Conservation (phyloP, 2,329 filamentous ascomycete species). For the Calonectria crousiana region DNA sequence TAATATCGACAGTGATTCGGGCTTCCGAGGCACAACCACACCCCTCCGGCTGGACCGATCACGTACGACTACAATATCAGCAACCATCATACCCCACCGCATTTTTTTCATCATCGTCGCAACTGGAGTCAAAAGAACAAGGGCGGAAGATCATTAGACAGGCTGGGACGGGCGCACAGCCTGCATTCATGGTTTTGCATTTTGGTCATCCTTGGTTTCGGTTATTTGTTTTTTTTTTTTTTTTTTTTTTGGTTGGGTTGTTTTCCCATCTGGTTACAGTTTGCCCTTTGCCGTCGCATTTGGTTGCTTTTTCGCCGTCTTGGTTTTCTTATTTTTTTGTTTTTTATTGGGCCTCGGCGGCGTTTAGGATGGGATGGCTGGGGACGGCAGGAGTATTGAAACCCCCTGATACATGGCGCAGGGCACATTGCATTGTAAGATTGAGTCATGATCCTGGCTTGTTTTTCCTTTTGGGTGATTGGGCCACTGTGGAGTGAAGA, state of each 20-base stretch:
- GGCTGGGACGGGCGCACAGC: constrained; percentile 24
- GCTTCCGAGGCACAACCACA: constrained; percentile 20
- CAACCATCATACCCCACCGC: constrained; percentile 9
- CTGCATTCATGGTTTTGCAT: constrained; percentile 26
- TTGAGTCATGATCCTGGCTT: constrained; percentile 27
- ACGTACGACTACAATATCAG: constrained; percentile 7
- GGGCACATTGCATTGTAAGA: constrained; percentile 33
- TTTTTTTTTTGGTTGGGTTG: constrained; percentile 12
- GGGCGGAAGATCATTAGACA: constrained; percentile 18
- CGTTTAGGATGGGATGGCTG: constrained; percentile 32
- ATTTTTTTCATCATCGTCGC: constrained; percentile 12
- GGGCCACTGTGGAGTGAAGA: constrained; percentile 25
- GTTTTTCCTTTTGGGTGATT: constrained; percentile 21
- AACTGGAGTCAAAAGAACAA: constrained; percentile 24
- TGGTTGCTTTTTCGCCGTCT: constrained; percentile 22
- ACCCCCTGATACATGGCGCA: constrained; percentile 32
- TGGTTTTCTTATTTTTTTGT: constrained; percentile 6
- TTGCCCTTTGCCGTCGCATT: constrained; percentile 17
- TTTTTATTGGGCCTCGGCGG: constrained; percentile 23
- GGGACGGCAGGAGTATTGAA: constrained; percentile 29
- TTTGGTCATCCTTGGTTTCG: constrained; percentile 12
- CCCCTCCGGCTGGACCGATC: constrained; percentile 34
- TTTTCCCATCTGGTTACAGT: background rate
- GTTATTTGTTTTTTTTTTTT: constrained; percentile 21
- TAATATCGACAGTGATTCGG: constrained; percentile 32